Evolutionary conservation across 805 yeast genomes (phyloP).

Genomic region (Naumovozyma castellii): DNA sequence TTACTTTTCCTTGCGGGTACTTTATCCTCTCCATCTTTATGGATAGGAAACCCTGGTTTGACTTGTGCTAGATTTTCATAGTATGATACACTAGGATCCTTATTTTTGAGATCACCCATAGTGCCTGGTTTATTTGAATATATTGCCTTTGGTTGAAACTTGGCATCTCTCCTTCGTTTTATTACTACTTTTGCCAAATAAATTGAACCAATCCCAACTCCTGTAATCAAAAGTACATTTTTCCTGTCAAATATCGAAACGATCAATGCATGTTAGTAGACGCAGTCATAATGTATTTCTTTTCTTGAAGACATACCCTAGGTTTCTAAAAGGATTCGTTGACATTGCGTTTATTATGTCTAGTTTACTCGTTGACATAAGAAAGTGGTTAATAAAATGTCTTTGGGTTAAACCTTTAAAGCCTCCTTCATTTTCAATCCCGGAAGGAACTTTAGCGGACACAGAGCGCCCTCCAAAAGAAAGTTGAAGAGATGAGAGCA

Average conservation of each 20-base stretch:
- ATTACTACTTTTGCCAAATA: conserved; percentile 24
- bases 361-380: too few relatives aligned
- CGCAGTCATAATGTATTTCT: too few relatives aligned
- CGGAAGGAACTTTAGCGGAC: too few relatives aligned
- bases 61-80: conserved; percentile 31
- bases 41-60: conserved; percentile 50
- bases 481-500: too few relatives aligned
- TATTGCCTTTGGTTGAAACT: conserved; percentile 29
- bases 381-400: too few relatives aligned
- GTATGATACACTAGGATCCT: conserved; percentile 7
- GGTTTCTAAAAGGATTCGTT: conserved; percentile 16
- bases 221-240: conserved; percentile 19
- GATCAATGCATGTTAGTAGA: too few relatives aligned
- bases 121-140: conserved; percentile 4
- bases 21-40: conserved; percentile 18
- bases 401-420: too few relatives aligned
- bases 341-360: neutral
- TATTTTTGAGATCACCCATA: conserved; percentile 6
- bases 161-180: conserved; percentile 29
- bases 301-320: conserved; percentile 30
- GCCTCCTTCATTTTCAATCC: too few relatives aligned
- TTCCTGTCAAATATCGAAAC: too few relatives aligned
- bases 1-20: conserved; percentile 43
- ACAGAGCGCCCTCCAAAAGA: too few relatives aligned
- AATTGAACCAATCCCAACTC: conserved; percentile 22